These are phyloP conservation scores for Trichoderma sp. DNA, from an alignment of 2,329 filamentous ascomycete species.

Conservation along the genomic window DNA sequence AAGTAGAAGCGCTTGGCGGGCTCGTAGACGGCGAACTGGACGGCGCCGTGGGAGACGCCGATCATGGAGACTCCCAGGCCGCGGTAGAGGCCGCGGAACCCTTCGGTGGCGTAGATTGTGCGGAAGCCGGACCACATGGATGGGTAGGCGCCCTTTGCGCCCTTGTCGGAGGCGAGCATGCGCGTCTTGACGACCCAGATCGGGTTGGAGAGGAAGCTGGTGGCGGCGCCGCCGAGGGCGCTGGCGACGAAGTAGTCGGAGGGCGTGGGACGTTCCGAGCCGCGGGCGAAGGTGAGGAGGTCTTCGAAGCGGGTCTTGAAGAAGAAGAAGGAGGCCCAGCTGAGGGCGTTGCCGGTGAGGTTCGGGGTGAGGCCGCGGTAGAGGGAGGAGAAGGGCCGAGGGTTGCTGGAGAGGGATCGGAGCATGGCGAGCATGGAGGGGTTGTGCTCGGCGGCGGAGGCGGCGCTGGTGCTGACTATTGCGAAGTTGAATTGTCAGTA, in stretches of 20 bases:
- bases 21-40: constrained; percentile 97
- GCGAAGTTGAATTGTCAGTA: constrained; percentile 9
- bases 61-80: constrained; percentile 80
- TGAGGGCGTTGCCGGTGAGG: constrained; percentile 82
- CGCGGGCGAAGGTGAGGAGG: constrained; percentile 36
- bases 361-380: constrained; percentile 92
- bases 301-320: constrained; percentile 59
- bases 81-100: constrained; percentile 78
- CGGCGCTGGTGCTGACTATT: constrained; percentile 57
- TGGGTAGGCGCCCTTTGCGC: constrained; percentile 74
- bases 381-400: constrained; percentile 64
- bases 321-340: constrained; percentile 92
- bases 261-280: constrained; percentile 38
- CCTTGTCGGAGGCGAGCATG: constrained; percentile 83
- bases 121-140: constrained; percentile 69
- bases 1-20: constrained; percentile 59
- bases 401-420: constrained; percentile 47
- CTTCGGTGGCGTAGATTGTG: constrained; percentile 69
- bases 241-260: constrained; percentile 81
- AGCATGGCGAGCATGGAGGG: constrained; percentile 54
- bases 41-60: constrained; percentile 85
- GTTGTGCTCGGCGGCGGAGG: constrained; percentile 38
- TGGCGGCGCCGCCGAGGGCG: constrained; percentile 66
- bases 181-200: constrained; percentile 98
- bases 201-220: constrained; percentile 84